Percentiles rank a stretch among this genome's conserved stretches.
These are phyloP conservation scores for Neurospora africana DNA, from an alignment of 495 filamentous ascomycete genomes.

Conservation along the genomic window DNA sequence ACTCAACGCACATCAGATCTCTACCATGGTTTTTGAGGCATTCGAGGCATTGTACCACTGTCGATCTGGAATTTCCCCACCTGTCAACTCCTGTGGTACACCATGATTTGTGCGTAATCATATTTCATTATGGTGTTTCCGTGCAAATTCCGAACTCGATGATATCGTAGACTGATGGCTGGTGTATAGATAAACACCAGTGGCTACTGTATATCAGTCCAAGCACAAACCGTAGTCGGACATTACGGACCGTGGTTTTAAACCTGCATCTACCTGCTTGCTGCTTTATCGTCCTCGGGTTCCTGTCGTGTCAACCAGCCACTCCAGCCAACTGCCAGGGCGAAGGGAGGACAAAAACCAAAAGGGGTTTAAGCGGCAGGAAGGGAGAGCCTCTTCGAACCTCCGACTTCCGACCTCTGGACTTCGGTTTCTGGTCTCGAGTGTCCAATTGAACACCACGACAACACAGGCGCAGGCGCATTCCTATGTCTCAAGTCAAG, in stretches of 20 bases:
- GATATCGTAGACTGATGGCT: background rate
- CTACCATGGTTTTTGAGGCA: background rate
- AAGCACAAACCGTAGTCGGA: background rate
- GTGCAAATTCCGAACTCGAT: background rate
- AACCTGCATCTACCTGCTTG: background rate
- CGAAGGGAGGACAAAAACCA: background rate
- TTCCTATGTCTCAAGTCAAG: background rate
- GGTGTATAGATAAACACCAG: background rate
- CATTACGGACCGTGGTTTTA: background rate
- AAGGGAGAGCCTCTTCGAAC: background rate
- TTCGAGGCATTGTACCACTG: background rate
- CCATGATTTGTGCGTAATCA: background rate
- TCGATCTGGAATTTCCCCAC: background rate
- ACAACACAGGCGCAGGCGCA: background rate
- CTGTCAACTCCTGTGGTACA: background rate
- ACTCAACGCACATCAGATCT: background rate
- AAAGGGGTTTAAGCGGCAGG: background rate
- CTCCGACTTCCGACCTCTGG: background rate
- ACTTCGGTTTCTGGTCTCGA: background rate
- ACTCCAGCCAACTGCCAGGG: background rate
- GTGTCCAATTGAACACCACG: background rate
- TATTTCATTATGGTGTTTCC: background rate
- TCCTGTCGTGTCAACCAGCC: background rate
- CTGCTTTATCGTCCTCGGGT: background rate
- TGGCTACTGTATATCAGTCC: background rate